These are phyloP conservation scores for Phytophthora sansomeana DNA, from an alignment of 352 stramenopile species.

Conservation along the genomic window DNA sequence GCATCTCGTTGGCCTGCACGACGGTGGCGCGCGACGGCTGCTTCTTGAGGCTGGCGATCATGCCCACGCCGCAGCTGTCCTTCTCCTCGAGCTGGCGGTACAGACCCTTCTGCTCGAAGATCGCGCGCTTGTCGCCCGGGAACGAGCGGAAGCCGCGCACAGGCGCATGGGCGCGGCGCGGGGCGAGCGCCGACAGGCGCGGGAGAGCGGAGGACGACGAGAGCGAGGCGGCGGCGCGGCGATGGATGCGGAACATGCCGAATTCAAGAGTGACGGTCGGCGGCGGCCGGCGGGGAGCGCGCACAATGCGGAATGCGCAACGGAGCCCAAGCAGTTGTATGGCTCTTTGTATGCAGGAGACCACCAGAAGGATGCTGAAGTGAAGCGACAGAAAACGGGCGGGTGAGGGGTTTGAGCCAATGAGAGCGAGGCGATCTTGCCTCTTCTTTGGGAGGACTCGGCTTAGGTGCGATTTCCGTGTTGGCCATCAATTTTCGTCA, in stretches of 20 bases:
- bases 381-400: slow-evolving; percentile 17
- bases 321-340: no score
- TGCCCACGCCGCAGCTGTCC: slow-evolving; percentile 94
- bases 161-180: slow-evolving; percentile 19
- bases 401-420: slow-evolving; percentile 11
- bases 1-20: slow-evolving; percentile 97
- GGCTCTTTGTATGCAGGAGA: slow-evolving; percentile 29
- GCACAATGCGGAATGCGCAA: slow-evolving; percentile 21
- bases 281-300: no score
- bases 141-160: slow-evolving; percentile 55
- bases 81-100: slow-evolving; percentile 67
- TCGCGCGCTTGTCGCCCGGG: slow-evolving; percentile 59
- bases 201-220: slow-evolving; percentile 30
- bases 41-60: slow-evolving; percentile 97
- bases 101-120: slow-evolving; percentile 65
- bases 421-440: slow-evolving; percentile 13
- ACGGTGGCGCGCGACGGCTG: slow-evolving; percentile 91
- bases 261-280: slow-evolving; percentile 30
- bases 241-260: slow-evolving; percentile 60
- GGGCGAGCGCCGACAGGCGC: slow-evolving; percentile 19
- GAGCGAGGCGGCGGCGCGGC: slow-evolving; percentile 33
- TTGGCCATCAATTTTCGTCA: slow-evolving; percentile 3
- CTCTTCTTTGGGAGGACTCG: neutral
- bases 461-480: neutral
- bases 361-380: slow-evolving; percentile 38